Conservation (phyloP, 352 stramenopile genomes). For the Pythium phragmitis region DNA sequence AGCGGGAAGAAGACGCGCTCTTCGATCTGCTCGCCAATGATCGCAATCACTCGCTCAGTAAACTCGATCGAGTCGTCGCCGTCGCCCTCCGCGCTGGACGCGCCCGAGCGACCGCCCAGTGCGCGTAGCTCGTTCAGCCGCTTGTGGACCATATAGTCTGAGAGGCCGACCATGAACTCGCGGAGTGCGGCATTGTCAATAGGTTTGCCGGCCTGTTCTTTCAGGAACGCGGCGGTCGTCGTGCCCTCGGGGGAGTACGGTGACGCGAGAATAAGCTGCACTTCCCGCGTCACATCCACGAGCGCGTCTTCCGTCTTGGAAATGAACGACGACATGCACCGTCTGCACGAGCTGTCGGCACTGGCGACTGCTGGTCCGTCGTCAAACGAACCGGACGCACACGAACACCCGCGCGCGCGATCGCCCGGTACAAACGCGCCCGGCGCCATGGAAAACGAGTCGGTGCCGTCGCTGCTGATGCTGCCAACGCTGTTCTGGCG, state of each 20-base stretch:
- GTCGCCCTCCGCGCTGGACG: slow-evolving; percentile 21
- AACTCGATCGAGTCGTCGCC: slow-evolving; percentile 47
- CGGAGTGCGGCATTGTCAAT: slow-evolving; percentile 55
- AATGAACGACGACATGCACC: slow-evolving; percentile 80
- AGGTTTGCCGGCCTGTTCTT: slow-evolving; percentile 48
- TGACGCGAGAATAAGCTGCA: slow-evolving; percentile 79
- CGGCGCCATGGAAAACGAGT: neutral
- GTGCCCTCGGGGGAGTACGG: slow-evolving; percentile 83
- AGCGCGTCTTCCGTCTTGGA: slow-evolving; percentile 75
- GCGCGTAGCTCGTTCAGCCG: slow-evolving; percentile 74
- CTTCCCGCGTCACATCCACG: slow-evolving; percentile 71
- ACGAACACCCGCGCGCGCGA: slow-evolving; percentile 62
- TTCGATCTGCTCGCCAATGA: slow-evolving; percentile 85
- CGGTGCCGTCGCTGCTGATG: slow-evolving; percentile 21
- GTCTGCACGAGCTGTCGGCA: slow-evolving; percentile 49
- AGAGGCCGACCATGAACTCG: slow-evolving; percentile 77
- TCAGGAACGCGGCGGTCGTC: slow-evolving; percentile 70
- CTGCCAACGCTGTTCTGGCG: neutral
- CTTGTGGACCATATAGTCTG: slow-evolving; percentile 80
- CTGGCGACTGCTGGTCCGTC: slow-evolving; percentile 27
- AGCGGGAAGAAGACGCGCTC: slow-evolving; percentile 82
- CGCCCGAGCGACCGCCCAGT: slow-evolving; percentile 48
- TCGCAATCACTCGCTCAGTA: slow-evolving; percentile 58
- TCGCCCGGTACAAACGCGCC: slow-evolving; percentile 27
- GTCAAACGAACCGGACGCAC: slow-evolving; percentile 29